A percentile compares a stretch with the other conserved stretches of the same genome.
These are phyloP conservation scores for Claviceps sp. DNA, from an alignment of 2,329 filamentous ascomycete species.

Conservation along the genomic window DNA sequence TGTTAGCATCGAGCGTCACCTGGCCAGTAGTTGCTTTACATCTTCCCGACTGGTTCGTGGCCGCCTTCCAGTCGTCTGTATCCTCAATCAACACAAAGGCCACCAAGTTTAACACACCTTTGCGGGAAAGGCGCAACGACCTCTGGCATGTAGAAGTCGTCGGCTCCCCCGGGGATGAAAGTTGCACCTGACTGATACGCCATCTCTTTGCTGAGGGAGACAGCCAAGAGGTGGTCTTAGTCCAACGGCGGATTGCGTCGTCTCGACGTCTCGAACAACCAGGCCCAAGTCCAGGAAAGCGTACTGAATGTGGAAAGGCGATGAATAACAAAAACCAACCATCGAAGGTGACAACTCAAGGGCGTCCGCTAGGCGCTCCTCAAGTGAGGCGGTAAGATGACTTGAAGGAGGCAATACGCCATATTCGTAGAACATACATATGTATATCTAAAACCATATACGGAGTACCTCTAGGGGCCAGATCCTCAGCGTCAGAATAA, in stretches of 20 bases:
- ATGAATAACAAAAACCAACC: too few relatives aligned
- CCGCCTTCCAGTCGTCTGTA: not conserved
- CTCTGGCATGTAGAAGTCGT: constrained; percentile 49
- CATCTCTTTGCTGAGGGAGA: constrained; percentile 11
- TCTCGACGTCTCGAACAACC: not conserved
- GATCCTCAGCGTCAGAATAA: too few relatives aligned
- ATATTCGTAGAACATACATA: too few relatives aligned
- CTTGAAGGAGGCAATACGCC: too few relatives aligned
- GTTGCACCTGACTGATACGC: constrained; percentile 34
- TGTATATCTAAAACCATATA: too few relatives aligned
- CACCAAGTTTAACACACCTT: constrained; percentile 27
- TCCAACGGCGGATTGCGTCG: not conserved
- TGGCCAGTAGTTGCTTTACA: not conserved
- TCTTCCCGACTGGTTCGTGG: not conserved
- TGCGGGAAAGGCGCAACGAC: constrained; percentile 44
- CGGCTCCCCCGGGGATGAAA: constrained; percentile 43
- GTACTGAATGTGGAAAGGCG: not conserved
- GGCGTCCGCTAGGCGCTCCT: too few relatives aligned
- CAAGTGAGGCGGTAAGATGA: too few relatives aligned
- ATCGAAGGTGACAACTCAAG: too few relatives aligned
- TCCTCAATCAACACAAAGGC: not conserved
- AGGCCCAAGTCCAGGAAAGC: not conserved
- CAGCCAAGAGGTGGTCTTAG: constrained; percentile 5
- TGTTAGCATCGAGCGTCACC: constrained; percentile 25
- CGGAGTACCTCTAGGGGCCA: too few relatives aligned